phyloP scores from a whole-genome alignment of 305 asterid species.

The Salvia sclarea region DNA sequence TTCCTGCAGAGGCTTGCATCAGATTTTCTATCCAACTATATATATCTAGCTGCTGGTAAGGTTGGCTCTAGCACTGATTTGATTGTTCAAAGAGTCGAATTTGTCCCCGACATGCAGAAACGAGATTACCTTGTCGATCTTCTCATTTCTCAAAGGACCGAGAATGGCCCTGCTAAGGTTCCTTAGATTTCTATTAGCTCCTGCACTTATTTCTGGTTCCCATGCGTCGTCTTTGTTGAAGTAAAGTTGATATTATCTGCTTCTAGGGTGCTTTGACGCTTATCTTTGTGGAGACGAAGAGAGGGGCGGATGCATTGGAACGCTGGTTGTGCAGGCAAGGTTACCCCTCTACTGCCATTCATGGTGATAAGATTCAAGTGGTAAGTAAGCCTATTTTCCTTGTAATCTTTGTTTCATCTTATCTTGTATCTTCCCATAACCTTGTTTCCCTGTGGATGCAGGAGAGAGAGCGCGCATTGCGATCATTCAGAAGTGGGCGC shows the following conservation, averaged over 20 bases:
- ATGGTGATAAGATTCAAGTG: conserved; percentile 75
- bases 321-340: conserved; percentile 53
- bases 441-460: conserved; percentile 24
- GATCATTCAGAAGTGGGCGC: conserved; percentile 54
- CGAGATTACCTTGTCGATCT: conserved; percentile 42
- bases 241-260: background rate
- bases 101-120: conserved; percentile 56
- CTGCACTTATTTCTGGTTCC: background rate
- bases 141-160: conserved; percentile 42
- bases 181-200: background rate
- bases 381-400: conserved; percentile 33
- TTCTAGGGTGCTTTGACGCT: conserved; percentile 55
- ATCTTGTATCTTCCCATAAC: background rate
- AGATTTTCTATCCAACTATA: conserved; percentile 60
- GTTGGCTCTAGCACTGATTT: conserved; percentile 76
- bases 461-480: conserved; percentile 74
- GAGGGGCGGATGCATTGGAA: conserved; percentile 69
- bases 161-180: conserved; percentile 47
- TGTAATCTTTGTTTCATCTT: too few species aligned
- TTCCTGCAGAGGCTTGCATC: conserved; percentile 60
- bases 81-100: conserved; percentile 62
- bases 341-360: conserved; percentile 65
- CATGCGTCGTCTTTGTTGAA: background rate
- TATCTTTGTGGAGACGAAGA: conserved; percentile 78
- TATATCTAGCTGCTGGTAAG: conserved; percentile 69